Percentiles rank a stretch among this genome's conserved stretches.
These are phyloP conservation scores for Hymenoscyphus infarciens DNA, from an alignment of 2,329 filamentous ascomycete genomes.

Conservation along the genomic window DNA sequence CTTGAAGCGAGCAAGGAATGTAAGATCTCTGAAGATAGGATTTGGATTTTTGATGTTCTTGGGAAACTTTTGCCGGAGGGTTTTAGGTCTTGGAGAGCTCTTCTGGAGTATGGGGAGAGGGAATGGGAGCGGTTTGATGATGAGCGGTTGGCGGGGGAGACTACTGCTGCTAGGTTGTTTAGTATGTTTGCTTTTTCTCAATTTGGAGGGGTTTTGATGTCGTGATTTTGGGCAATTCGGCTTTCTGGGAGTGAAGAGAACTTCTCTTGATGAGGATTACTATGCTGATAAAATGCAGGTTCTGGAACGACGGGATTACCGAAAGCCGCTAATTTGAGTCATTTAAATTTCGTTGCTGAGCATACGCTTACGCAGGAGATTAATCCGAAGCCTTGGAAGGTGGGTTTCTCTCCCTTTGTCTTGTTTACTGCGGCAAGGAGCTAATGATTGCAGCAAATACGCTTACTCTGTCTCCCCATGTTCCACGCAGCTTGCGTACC, in stretches of 20 bases:
- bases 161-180: slow-evolving; percentile 41
- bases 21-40: slow-evolving; percentile 25
- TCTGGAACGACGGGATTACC: slow-evolving; percentile 57
- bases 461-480: slow-evolving; percentile 50
- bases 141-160: slow-evolving; percentile 33
- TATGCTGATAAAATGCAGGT: slow-evolving; percentile 10
- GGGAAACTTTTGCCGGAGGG: slow-evolving; percentile 22
- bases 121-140: slow-evolving; percentile 31
- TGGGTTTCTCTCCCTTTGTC: slow-evolving; percentile 48
- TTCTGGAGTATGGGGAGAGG: slow-evolving; percentile 26
- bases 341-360: slow-evolving; percentile 37
- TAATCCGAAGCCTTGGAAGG: slow-evolving; percentile 46
- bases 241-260: neutral
- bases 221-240: neutral
- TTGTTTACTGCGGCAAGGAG: slow-evolving; percentile 38
- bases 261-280: neutral
- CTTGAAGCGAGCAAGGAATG: slow-evolving; percentile 29
- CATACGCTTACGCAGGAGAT: slow-evolving; percentile 47
- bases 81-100: slow-evolving; percentile 23
- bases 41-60: slow-evolving; percentile 31
- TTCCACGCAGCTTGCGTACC: slow-evolving; percentile 70
- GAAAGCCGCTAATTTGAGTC: slow-evolving; percentile 40
- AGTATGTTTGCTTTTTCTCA: slow-evolving; percentile 13
- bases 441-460: slow-evolving; percentile 37
- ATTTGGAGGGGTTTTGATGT: neutral